A percentile compares a stretch with the other conserved stretches of the same genome.
These are phyloP conservation scores for Capniomyces stellatus DNA, from an alignment of 371 early-diverging fungal species.

Conservation along the genomic window DNA sequence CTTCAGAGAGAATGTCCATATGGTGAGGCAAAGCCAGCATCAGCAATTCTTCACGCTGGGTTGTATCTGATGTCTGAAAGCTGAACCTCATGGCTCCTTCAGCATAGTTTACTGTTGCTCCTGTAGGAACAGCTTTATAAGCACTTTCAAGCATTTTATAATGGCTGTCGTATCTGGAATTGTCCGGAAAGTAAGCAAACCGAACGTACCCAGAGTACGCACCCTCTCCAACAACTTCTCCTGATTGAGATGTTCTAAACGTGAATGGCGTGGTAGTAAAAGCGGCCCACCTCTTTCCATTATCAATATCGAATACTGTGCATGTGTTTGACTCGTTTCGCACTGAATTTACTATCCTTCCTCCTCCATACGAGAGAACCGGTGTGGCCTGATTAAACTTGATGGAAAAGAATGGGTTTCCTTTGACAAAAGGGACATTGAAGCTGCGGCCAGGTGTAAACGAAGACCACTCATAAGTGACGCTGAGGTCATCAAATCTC, in stretches of 20 bases:
- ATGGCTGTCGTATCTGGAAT: conserved; percentile 2
- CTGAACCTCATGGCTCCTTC: conserved; percentile 15
- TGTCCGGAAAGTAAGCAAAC: conserved; percentile 3
- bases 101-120: conserved; percentile 8
- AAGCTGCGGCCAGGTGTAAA: neutral
- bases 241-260: neutral
- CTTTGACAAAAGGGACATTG: conserved; percentile 19
- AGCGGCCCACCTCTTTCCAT: conserved; percentile 13
- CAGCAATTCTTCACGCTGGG: conserved; percentile 2
- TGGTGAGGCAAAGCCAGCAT: conserved; percentile 21
- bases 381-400: conserved; percentile 5
- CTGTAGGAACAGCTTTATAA: conserved; percentile 9
- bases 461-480: conserved; percentile 6
- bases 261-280: conserved; percentile 4
- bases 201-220: conserved; percentile 12
- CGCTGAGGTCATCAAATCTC: conserved; percentile 10
- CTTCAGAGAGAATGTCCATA: conserved; percentile 9
- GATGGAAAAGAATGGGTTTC: conserved; percentile 15
- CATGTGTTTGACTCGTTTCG: neutral
- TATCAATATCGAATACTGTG: conserved; percentile 8
- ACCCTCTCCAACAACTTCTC: neutral
- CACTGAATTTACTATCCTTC: neutral
- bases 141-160: conserved; percentile 19
- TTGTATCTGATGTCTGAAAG: conserved; percentile 4
- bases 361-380: neutral